Conservation (phyloP, 1,139 yeast genomes). For the Tardiomyces blankii region DNA sequence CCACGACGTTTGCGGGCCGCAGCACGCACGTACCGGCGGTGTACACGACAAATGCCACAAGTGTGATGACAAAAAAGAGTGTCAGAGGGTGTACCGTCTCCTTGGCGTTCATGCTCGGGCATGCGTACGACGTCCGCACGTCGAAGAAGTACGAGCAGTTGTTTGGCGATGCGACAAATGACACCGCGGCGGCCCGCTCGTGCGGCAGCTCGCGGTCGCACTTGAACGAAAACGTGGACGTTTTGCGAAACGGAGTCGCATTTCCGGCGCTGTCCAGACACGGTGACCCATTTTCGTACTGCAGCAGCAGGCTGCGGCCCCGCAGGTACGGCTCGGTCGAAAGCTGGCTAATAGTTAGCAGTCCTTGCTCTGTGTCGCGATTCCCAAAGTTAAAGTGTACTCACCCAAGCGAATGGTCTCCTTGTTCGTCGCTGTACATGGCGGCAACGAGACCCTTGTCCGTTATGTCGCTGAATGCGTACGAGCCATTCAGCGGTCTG, state of each 20-base stretch:
- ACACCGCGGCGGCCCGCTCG: constrained; percentile 38
- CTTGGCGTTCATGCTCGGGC: constrained; percentile 60
- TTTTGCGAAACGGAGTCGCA: constrained; percentile 32
- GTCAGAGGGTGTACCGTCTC: constrained; percentile 20
- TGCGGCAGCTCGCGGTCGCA: constrained; percentile 65
- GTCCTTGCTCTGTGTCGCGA: constrained; percentile 25
- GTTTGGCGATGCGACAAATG: constrained; percentile 60
- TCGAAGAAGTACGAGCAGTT: constrained; percentile 82
- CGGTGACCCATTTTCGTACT: constrained; percentile 60
- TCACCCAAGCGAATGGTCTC: background rate
- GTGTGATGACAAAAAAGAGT: constrained; percentile 19
- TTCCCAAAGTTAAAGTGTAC: background rate
- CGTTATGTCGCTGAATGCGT: constrained; percentile 28
- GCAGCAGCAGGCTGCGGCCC: constrained; percentile 61
- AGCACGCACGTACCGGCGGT: constrained; percentile 17
- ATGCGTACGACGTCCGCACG: constrained; percentile 76
- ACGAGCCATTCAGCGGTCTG: constrained; percentile 33
- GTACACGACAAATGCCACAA: constrained; percentile 29
- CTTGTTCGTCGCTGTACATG: background rate
- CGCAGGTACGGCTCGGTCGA: constrained; percentile 45
- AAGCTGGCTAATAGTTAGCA: constrained; percentile 54
- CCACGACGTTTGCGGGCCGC: constrained; percentile 1
- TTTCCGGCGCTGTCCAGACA: constrained; percentile 28
- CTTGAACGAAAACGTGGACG: constrained; percentile 61
- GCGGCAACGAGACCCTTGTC: constrained; percentile 21